Base-by-base conservation (phyloP, 176 grass and related monocot species). In the Hsuehochloa calcarea region DNA sequence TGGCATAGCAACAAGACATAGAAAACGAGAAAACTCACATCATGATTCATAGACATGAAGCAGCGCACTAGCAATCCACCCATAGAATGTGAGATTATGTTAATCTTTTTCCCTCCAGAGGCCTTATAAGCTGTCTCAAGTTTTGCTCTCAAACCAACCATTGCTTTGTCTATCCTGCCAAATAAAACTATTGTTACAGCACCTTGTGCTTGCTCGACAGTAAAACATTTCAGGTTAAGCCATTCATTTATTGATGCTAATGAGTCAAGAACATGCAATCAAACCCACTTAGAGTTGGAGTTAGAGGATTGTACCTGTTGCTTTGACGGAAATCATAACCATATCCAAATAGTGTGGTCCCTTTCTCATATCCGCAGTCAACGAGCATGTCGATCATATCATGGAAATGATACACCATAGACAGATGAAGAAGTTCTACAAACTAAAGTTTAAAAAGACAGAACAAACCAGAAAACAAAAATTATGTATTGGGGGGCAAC, bases 321-420 rank as follows among this genome's bases (percentile, higher is more conserved):
- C 91, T 95, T 86, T 98, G 95, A 62, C 91, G 93, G 86, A 98
- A 98, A 75, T 98, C 93, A 65, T 98, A 98, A 66, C 95, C 95
- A 90, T 88, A 98, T 87, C 95, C 95, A 92, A 95, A 95, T 64
- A 95, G 72, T 78, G 93, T 95, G 39, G 85, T 89, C 65, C 95
- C 95, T 90, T 95, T 98, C 76, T 92, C 83, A 23, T 95, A 95
- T 65, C 95, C 93, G 83, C 93, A 98, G 56, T 88, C 68, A 89
- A 90, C 29, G 6, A 98, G 91, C 93, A 98, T 95, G 87, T 98
- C 89, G 13, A 95, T 98, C 89, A 98, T 98, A 82, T 90, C 93
- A 11, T 98, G 95, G 83, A 98, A 98, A 47, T 98, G 95, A 74
- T 98, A 98, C 73, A 98, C 90, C 22, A 93, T 87, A 43, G 84